Base-by-base conservation (phyloP, 768 basidiomycete species). In the Lentinula aciculospora region DNA sequence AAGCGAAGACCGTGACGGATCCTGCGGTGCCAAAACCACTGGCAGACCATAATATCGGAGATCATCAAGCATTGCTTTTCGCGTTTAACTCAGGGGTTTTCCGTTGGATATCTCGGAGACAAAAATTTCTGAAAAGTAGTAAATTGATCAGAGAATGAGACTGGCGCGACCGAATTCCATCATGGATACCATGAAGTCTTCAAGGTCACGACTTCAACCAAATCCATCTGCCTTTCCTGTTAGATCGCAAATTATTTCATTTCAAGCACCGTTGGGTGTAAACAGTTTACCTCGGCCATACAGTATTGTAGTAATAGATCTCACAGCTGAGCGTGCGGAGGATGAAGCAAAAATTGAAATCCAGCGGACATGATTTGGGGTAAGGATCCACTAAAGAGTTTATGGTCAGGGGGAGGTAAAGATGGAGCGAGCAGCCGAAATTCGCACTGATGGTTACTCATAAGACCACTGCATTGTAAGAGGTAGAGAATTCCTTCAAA, bases 151-250 rank as follows among this genome's bases (percentile, higher is more conserved):
- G 59, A 39, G 44, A 56, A 48, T n/a, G 47, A 31, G 37, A 34
- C 81, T 69, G 66, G 94, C 94, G 63, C 87, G 79, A 47, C 94
- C 94, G 5, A 98, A 83, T 67, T 97, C 93, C 85, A 95, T 94
- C 3, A 92, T 97, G 1, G 94, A 94, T 60, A 99, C 78, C 89
- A 98, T 97, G 77, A 98, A 94, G 49, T 98, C n/a, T n/a, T 78
- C 72, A 98, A 94, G 62, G 89, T 88, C 56, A 98, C 78, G 8
- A 97, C 90, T 68, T 96, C 92, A 8, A 98, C 92, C 0, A 95
- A 77, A 71, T 96, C 95, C 85, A 94, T 92, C 66, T 86, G 81
- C 57, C 92, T 81, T 73, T 91, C 87, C 89, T 93, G 67, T 31
- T 44, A 60, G 57, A 51, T 49, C 47, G 25, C 31, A 36, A 37